Evolutionary conservation across 139 green algal species (phyloP).

Genomic region (Picochlorum sp.): DNA sequence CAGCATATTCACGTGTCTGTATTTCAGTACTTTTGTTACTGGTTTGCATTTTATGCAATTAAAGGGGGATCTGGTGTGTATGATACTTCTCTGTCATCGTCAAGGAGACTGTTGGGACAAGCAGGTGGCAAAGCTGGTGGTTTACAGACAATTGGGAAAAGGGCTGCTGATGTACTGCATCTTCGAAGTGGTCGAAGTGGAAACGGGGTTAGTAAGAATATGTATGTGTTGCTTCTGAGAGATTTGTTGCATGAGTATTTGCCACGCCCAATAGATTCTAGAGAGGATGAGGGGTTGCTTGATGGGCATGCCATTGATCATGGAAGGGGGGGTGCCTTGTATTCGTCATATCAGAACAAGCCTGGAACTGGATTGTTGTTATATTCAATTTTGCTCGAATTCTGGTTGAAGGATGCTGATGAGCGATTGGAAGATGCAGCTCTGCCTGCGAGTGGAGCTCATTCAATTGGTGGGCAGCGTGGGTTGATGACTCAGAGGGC

Average conservation of each 20-base stretch:
- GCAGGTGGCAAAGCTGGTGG: neutral
- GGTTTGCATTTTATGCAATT: conserved; percentile 77
- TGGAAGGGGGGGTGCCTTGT: neutral
- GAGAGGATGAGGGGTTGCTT: neutral
- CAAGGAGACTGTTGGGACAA: no score
- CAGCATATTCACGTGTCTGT: conserved; percentile 49
- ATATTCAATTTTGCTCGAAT: conserved; percentile 53
- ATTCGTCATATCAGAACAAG: neutral
- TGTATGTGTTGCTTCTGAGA: conserved; percentile 55
- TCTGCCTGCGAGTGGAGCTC: conserved; percentile 7
- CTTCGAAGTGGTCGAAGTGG: conserved; percentile 14
- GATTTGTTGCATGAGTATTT: conserved; percentile 57
- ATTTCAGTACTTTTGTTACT: conserved; percentile 70
- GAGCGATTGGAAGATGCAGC: conserved; percentile 40
- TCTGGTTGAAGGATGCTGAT: conserved; percentile 65
- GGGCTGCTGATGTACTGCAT: conserved; percentile 26
- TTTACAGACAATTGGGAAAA: neutral
- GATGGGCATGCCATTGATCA: neutral
- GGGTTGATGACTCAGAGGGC: no score
- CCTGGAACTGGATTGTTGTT: conserved; percentile 14
- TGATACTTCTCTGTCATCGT: neutral
- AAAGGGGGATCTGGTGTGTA: conserved; percentile 23
- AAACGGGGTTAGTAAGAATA: conserved; percentile 26
- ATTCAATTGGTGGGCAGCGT: neutral
- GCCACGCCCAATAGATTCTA: conserved; percentile 25